These are phyloP conservation scores for Thermochaetoides thermophila DNA, from an alignment of 495 filamentous ascomycete genomes.

Conservation along the genomic window DNA sequence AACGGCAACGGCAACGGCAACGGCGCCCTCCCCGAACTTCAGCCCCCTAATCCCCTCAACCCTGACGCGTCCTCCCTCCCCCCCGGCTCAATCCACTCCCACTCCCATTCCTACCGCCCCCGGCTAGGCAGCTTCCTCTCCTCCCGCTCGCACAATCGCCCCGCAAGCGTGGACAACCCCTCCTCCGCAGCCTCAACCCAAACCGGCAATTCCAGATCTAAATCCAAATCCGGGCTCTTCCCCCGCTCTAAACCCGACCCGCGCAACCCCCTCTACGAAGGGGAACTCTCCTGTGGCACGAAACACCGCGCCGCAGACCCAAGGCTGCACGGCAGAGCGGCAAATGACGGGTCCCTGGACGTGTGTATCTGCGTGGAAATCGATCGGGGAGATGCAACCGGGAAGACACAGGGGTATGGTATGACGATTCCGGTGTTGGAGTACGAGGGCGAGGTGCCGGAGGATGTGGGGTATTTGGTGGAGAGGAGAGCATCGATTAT, in stretches of 20 bases:
- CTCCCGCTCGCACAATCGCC: too few species aligned
- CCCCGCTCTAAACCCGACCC: constrained; percentile 48
- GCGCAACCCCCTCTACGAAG: constrained; percentile 45
- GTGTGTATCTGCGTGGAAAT: constrained; percentile 57
- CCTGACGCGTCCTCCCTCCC: constrained; percentile 2
- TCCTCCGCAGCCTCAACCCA: constrained; percentile 2
- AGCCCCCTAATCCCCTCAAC: neutral
- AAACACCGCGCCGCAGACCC: constrained; percentile 45
- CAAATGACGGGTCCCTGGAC: constrained; percentile 48
- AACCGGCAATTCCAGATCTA: too few species aligned
- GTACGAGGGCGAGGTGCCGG: constrained; percentile 20
- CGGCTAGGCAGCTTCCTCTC: too few species aligned
- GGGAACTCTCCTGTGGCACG: constrained; percentile 51
- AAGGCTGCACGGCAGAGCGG: constrained; percentile 32
- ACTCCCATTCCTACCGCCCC: neutral
- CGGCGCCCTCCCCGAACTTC: neutral
- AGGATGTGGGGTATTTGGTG: neutral
- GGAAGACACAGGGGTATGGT: constrained; percentile 52
- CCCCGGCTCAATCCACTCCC: constrained; percentile 1
- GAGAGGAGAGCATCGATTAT: too few species aligned
- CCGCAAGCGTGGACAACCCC: too few species aligned
- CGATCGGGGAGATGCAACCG: constrained; percentile 47
- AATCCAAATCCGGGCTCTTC: too few species aligned
- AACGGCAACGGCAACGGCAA: constrained; percentile 1
- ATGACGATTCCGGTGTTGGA: constrained; percentile 40